Evolutionary conservation across 257 asterid genomes (phyloP), one percentile per base, ranked within the genome.

Genomic region (Fraxinus americana): DNA sequence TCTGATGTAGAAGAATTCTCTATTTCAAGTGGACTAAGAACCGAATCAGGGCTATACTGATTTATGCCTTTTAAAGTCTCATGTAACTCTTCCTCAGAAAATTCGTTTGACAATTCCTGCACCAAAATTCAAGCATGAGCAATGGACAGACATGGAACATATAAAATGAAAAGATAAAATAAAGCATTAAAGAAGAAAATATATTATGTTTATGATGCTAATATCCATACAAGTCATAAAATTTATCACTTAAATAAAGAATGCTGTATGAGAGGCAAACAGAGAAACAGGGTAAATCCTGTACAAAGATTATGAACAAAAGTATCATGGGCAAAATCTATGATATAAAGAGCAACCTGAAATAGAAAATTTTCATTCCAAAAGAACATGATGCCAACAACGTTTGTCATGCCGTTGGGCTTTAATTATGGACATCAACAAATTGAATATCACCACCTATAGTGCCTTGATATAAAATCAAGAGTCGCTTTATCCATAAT

Each of bases 31-130:
- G 87, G 84, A 67, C 90, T 92, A 67, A 90, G 82, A 80, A 92
- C 93, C 12, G 97, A 90, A 86, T 78, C 82, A 54, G 97, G 97
- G 83, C 97, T 92, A 25, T 27, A 77, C 76, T 87, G 91, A 83
- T 79, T 72, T 75, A 74, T 77, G 77, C 83, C 91, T 79, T 86
- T 86, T 79, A 68, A 79, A 72, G 72, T 78, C 83, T 74, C 72
- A 67, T 65, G 80, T 50, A 84, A 78, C 75, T 66, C 87, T 72
- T 74, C 90, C 45, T 81, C 78, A 12, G 75, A 70, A 35, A 79
- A 80, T 78, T 71, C 87, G 67, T 73, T 59, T 10, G 83, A 75
- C 17, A 87, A 75, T 79, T 78, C 83, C 97, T 92, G 92, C 82
- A 82, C 54, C 23, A 63, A 38, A 21, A 32, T 39, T 63, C 77